phyloP scores from a whole-genome alignment of 2,329 filamentous ascomycete species.

The Cyphellophora europaea region DNA sequence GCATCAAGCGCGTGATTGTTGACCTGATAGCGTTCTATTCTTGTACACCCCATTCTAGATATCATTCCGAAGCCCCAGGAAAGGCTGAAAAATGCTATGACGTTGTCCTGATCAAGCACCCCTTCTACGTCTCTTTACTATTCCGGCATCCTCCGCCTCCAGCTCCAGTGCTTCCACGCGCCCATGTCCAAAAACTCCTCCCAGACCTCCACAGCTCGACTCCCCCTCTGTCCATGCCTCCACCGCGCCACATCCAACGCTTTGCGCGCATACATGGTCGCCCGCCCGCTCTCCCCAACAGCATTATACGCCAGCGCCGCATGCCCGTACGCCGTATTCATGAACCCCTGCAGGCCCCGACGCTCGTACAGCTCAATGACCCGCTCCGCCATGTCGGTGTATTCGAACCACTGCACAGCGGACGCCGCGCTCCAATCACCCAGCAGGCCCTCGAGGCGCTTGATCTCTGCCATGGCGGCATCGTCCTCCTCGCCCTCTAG shows the following conservation, averaged over 20 bases:
- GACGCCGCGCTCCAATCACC: conserved; percentile 11
- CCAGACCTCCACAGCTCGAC: conserved; percentile 6
- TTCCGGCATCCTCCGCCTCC: conserved; percentile 12
- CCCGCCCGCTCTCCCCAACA: conserved; percentile 8
- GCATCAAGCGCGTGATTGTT: too few relatives aligned
- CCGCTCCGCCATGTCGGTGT: conserved; percentile 11
- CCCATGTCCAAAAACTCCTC: conserved; percentile 5
- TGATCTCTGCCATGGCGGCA: conserved; percentile 8
- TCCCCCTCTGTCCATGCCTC: conserved; percentile 7
- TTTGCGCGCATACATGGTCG: conserved; percentile 12
- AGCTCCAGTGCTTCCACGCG: conserved; percentile 11
- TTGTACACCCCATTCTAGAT: too few relatives aligned
- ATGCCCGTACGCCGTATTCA: conserved; percentile 14
- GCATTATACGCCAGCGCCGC: conserved; percentile 14
- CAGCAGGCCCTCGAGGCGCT: conserved; percentile 8
- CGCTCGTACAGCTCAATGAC: conserved; percentile 9
- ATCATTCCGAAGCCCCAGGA: too few relatives aligned
- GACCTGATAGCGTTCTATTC: too few relatives aligned
- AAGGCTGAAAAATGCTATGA: too few relatives aligned
- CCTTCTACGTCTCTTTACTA: too few relatives aligned
- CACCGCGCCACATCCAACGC: conserved; percentile 9
- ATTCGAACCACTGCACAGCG: conserved; percentile 1
- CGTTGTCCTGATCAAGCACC: too few relatives aligned
- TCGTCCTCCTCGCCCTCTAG: conserved; percentile 6
- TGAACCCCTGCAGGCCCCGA: conserved; percentile 11